A percentile compares a stretch with the other conserved stretches of the same genome.
Evolutionary conservation across 164 flowering plant species (phyloP).

Genomic region (Piper longum): DNA sequence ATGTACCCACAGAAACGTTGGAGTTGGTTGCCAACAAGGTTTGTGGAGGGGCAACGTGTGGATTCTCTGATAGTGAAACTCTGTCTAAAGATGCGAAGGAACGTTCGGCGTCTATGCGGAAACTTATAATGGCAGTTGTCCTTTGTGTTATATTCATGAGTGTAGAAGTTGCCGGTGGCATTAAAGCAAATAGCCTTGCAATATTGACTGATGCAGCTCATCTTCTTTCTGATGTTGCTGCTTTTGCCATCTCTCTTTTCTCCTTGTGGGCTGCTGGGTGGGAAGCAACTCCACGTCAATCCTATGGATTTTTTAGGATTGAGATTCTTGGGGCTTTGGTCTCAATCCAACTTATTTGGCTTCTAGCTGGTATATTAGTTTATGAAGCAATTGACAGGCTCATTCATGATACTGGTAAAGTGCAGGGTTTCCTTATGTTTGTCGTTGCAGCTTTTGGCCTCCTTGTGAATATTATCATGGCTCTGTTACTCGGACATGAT

Average conservation of each 20-base stretch:
- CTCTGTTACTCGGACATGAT: conserved; percentile 58
- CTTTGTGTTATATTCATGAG: conserved; percentile 67
- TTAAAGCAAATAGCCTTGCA: conserved; percentile 83
- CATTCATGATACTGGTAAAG: conserved; percentile 46
- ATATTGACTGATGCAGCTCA: conserved; percentile 90
- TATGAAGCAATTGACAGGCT: conserved; percentile 72
- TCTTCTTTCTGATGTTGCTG: conserved; percentile 76
- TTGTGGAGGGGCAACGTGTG: conserved; percentile 65
- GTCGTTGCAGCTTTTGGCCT: conserved; percentile 70
- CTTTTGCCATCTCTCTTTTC: conserved; percentile 81
- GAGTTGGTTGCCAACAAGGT: conserved; percentile 25
- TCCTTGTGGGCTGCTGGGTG: conserved; percentile 89
- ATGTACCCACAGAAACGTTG: conserved; percentile 15
- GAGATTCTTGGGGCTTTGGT: conserved; percentile 85
- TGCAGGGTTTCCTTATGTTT: conserved; percentile 69
- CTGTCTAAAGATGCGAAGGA: conserved; percentile 55
- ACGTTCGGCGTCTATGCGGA: conserved; percentile 51
- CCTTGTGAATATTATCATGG: conserved; percentile 67
- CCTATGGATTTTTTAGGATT: conserved; percentile 79
- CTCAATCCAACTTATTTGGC: conserved; percentile 81
- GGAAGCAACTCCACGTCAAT: conserved; percentile 87
- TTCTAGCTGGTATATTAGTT: conserved; percentile 58
- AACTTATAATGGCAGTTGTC: conserved; percentile 48
- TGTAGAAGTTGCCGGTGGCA: conserved; percentile 73
- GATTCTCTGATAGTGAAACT: conserved; percentile 49